Conservation (phyloP, 2,329 filamentous ascomycete species). For the Alternaria panax region DNA sequence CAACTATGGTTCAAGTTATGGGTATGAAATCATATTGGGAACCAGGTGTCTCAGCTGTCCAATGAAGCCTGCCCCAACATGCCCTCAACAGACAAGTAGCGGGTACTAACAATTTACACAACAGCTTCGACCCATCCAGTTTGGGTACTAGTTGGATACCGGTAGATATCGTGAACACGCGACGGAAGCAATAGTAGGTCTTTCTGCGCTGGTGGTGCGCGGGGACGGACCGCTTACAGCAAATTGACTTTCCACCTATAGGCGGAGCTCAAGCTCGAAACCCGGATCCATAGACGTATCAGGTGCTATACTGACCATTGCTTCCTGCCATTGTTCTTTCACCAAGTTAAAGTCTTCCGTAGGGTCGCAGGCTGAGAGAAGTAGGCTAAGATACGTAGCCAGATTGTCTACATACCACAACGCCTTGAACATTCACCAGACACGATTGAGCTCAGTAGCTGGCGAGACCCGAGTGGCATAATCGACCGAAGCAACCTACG, state of each 20-base stretch:
- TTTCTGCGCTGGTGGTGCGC: neutral
- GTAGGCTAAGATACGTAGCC: neutral
- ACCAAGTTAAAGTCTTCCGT: neutral
- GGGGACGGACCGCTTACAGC: neutral
- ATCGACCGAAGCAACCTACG: no score
- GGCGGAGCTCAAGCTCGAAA: neutral
- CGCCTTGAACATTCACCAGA: no score
- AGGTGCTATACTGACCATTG: neutral
- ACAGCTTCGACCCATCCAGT: neutral
- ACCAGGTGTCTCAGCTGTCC: neutral
- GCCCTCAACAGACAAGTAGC: neutral
- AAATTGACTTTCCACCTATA: neutral
- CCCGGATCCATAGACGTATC: neutral
- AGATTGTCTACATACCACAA: no score
- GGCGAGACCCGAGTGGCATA: no score
- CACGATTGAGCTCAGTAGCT: no score
- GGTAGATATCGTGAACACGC: neutral
- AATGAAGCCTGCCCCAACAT: neutral
- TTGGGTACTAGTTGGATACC: neutral
- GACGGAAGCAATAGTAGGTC: neutral
- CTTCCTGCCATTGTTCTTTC: neutral
- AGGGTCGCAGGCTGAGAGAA: neutral
- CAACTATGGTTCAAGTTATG: neutral
- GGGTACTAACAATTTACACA: neutral
- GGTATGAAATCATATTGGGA: neutral